A percentile compares a stretch with the other conserved stretches of the same genome.
Evolutionary conservation across 169 alveolate genomes (phyloP).

Genomic region (Plasmodium cynomolgi): DNA sequence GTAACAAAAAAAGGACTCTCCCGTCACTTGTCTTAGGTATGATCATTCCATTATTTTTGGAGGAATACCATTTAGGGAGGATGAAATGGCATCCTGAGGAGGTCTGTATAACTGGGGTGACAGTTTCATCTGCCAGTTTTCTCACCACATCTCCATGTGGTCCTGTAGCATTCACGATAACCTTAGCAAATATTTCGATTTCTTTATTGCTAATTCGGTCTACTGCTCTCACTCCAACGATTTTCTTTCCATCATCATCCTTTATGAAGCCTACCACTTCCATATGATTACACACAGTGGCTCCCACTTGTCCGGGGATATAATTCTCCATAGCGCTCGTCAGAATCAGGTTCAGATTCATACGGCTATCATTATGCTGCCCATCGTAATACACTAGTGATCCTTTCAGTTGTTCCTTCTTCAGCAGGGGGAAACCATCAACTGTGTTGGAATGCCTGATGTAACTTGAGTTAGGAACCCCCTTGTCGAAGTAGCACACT

Average conservation of each 20-base stretch:
- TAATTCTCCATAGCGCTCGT: conserved; percentile 90
- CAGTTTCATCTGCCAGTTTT: conserved; percentile 78
- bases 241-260: conserved; percentile 84
- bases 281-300: conserved; percentile 91
- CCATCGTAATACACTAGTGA: conserved; percentile 92
- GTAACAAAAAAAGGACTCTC: conserved; percentile 92
- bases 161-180: conserved; percentile 93
- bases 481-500: conserved; percentile 87
- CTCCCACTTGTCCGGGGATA: conserved; percentile 89
- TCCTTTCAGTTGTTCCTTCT: conserved; percentile 83
- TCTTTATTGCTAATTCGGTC: conserved; percentile 87
- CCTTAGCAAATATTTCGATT: conserved; percentile 88
- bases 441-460: conserved; percentile 79
- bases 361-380: conserved; percentile 93
- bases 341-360: conserved; percentile 86
- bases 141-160: conserved; percentile 86
- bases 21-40: conserved; percentile 94
- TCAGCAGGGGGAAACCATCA: conserved; percentile 82
- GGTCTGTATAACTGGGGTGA: conserved; percentile 58
- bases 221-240: conserved; percentile 86
- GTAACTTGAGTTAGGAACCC: conserved; percentile 85
- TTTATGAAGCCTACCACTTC: conserved; percentile 84
- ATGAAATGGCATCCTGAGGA: conserved; percentile 88
- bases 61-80: conserved; percentile 83
- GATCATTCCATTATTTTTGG: conserved; percentile 89